Evolutionary conservation across 345 rosid genomes (phyloP).

Genomic region (Syzygium aqueum): DNA sequence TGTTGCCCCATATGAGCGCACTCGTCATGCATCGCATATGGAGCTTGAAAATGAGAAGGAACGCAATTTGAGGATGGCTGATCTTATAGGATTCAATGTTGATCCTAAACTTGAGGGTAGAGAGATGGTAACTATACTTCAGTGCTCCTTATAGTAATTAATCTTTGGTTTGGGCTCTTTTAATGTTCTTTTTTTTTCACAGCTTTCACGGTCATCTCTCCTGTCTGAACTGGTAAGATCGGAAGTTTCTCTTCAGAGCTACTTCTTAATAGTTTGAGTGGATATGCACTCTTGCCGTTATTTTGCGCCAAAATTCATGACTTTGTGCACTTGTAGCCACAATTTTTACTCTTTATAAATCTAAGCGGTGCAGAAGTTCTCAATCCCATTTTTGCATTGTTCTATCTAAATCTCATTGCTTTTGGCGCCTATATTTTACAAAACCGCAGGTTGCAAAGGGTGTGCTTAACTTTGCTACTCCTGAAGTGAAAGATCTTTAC

Average conservation of each 20-base stretch:
- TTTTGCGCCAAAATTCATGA: neutral
- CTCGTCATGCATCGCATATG: conserved; percentile 60
- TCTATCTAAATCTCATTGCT: neutral
- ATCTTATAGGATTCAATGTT: conserved; percentile 89
- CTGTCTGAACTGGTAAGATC: conserved; percentile 78
- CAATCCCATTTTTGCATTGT: neutral
- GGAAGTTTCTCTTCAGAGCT: neutral
- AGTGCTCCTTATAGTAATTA: neutral
- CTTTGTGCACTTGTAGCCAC: neutral
- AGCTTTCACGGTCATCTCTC: conserved; percentile 87
- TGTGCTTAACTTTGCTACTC: conserved; percentile 87
- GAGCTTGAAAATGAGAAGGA: conserved; percentile 92
- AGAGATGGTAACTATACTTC: conserved; percentile 53
- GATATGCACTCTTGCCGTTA: neutral
- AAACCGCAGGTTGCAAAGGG: conserved; percentile 65
- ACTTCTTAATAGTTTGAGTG: neutral
- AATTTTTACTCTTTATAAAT: neutral
- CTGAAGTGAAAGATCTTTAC: conserved; percentile 93
- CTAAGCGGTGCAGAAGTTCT: neutral
- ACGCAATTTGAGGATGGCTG: conserved; percentile 86
- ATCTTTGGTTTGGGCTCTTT: neutral
- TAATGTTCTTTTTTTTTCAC: conserved; percentile 14
- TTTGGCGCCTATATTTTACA: neutral
- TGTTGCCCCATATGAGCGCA: conserved; percentile 66
- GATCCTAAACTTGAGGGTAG: conserved; percentile 81